These are phyloP conservation scores for Posidonia oceanica DNA, from an alignment of 116 monocot genomes.

Conservation along the genomic window DNA sequence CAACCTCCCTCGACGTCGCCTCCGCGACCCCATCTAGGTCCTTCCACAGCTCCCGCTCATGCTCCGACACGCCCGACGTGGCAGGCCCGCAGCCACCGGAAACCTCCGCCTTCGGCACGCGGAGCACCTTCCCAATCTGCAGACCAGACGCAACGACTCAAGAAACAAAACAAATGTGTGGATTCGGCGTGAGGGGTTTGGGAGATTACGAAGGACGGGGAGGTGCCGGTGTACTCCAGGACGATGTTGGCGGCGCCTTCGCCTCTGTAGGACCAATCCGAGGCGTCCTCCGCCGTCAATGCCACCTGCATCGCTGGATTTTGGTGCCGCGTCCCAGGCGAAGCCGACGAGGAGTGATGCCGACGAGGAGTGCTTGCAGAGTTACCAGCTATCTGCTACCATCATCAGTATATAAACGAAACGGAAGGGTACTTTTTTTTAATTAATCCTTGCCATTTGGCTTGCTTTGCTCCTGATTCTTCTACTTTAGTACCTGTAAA, in stretches of 20 bases:
- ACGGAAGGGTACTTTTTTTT: too few relatives aligned
- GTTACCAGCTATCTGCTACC: too few relatives aligned
- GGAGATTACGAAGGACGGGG: constrained; percentile 35
- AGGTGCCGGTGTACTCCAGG: constrained; percentile 63
- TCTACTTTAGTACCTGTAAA: too few relatives aligned
- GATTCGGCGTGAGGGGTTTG: neutral
- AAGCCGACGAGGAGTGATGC: neutral
- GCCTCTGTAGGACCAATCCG: constrained; percentile 84
- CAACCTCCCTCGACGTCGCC: constrained; percentile 39
- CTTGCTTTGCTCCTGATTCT: too few relatives aligned
- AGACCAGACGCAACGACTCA: constrained; percentile 1
- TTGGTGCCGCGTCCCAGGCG: neutral
- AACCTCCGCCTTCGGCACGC: constrained; percentile 49
- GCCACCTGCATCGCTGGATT: constrained; percentile 12
- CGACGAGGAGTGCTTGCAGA: too few relatives aligned
- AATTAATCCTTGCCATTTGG: too few relatives aligned
- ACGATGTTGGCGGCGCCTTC: constrained; percentile 95
- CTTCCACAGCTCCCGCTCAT: constrained; percentile 61
- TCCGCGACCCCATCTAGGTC: constrained; percentile 37
- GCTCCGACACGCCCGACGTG: constrained; percentile 21
- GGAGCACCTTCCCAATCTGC: constrained; percentile 78
- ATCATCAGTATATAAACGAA: too few relatives aligned
- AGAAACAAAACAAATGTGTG: neutral
- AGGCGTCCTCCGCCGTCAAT: constrained; percentile 44
- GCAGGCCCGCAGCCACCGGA: neutral